A percentile compares a stretch with the other conserved stretches of the same genome.
Evolutionary conservation across 345 rosid species (phyloP).

Genomic region (Salix viminalis): DNA sequence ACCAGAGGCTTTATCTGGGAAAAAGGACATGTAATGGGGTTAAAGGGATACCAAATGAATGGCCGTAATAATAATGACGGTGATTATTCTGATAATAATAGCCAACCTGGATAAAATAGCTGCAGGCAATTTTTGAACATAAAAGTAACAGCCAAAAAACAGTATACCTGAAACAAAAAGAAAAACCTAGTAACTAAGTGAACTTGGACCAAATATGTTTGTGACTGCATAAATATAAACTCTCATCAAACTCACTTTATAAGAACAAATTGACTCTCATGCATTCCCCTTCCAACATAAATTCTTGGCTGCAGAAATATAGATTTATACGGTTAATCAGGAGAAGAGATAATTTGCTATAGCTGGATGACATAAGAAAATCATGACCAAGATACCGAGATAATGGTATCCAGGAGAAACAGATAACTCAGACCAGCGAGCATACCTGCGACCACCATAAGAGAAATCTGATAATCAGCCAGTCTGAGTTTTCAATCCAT

Average conservation of each 20-base stretch:
- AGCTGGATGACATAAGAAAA: neutral
- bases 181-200: neutral
- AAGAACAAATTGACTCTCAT: slow-evolving; percentile 89
- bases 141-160: slow-evolving; percentile 81
- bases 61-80: neutral
- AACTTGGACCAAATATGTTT: slow-evolving; percentile 8
- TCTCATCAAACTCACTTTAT: slow-evolving; percentile 59
- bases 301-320: slow-evolving; percentile 72
- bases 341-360: slow-evolving; percentile 9
- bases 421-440: neutral
- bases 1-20: slow-evolving; percentile 75
- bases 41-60: neutral
- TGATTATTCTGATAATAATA: neutral
- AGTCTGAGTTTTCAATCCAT: slow-evolving; percentile 97
- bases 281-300: slow-evolving; percentile 96
- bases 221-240: slow-evolving; percentile 2
- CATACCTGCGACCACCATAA: slow-evolving; percentile 99
- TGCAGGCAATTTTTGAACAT: slow-evolving; percentile 59
- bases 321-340: slow-evolving; percentile 16
- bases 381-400: neutral
- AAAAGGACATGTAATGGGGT: slow-evolving; percentile 4
- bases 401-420: neutral
- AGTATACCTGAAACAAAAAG: slow-evolving; percentile 66
- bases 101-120: slow-evolving; percentile 78
- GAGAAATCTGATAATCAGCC: slow-evolving; percentile 80